Evolutionary conservation across 306 rosid species (phyloP), one percentile per base, ranked within the genome.

Genomic region (Trichosanthes truncata): DNA sequence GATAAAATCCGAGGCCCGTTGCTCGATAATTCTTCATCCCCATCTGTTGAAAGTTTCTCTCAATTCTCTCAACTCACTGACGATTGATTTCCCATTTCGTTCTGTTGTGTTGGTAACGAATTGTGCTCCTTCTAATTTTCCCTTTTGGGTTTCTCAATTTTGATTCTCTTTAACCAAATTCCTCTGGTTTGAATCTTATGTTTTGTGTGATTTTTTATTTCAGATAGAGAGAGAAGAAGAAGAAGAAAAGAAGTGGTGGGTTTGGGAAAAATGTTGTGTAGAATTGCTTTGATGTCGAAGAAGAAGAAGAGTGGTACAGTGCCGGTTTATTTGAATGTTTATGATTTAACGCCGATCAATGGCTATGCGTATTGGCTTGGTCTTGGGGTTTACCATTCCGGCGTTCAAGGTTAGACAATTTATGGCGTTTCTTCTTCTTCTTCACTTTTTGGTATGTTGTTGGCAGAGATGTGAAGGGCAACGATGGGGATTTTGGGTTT

Each of bases 351-450:
- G 75, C 88, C 97, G 6, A 90, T 95, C 10, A 95, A 95, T 71
- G 97, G 97, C 17, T 95, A 92, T 80, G 97, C 98, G 0, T 95
- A 92, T 81, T 95, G 98, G 98, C 80, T 95, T 67, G 98, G 98
- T 51, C 98, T 95, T 63, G 98, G 98, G 3, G 91, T 92, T 76
- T 95, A 92, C 76, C 98, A 95, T 85, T 95, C 98, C 4, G 98
- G 98, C 5, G 97, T 95, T 26, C 96, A 95, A 88, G 99, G 99
- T 92, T 81, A 55, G 79, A 41, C 3, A 25, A 71, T 33, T 48
- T 40, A 0, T 71, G 45, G 56, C 0, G 31, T 23, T 8, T 62
- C 75, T 1, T 57, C 23, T 15, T 5, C 26, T 52, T 31, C 1
- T 9, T 49, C n/a, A 36, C 9, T 26, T 38, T 69, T 23, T 11